These are phyloP conservation scores for Tuber umbilicatum DNA, from an alignment of 495 filamentous ascomycete genomes.

Conservation along the genomic window DNA sequence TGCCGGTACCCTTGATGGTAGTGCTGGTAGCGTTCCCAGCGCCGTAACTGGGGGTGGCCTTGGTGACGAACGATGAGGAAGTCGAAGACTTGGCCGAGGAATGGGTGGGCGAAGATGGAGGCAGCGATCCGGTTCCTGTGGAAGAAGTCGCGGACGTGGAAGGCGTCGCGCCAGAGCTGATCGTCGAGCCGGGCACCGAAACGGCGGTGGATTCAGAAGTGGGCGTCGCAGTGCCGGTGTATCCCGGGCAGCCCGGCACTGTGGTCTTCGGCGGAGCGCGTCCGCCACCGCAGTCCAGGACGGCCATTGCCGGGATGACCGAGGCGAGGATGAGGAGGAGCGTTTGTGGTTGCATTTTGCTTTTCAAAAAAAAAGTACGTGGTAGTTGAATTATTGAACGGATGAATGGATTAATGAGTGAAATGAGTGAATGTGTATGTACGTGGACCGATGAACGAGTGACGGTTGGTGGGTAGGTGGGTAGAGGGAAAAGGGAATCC, in stretches of 20 bases:
- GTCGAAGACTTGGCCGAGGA: not conserved
- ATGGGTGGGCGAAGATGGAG: not conserved
- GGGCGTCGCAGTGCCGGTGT: conserved; percentile 45
- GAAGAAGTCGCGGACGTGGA: not conserved
- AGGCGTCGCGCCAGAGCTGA: not conserved
- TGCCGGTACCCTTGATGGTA: not conserved
- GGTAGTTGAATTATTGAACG: not conserved
- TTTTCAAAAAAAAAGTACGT: conserved; percentile 4
- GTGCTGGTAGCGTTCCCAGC: not conserved
- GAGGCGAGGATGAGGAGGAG: conserved; percentile 27
- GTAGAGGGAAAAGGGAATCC: not conserved
- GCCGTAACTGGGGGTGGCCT: not conserved
- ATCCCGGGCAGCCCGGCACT: conserved; percentile 55
- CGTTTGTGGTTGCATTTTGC: conserved; percentile 30
- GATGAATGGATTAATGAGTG: not conserved
- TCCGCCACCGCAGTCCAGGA: conserved; percentile 60
- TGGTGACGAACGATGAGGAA: not conserved
- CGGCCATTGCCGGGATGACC: conserved; percentile 11
- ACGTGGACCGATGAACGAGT: conserved; percentile 13
- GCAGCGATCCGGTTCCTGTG: not conserved
- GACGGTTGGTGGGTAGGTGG: conserved; percentile 18
- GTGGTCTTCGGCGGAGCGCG: conserved; percentile 56
- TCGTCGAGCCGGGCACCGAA: not conserved
- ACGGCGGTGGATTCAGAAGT: not conserved
- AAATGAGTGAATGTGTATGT: not conserved